Evolutionary conservation across 2,329 filamentous ascomycete species (phyloP), one percentile per base, ranked within the genome.

Genomic region (Aureobasidium sp.): DNA sequence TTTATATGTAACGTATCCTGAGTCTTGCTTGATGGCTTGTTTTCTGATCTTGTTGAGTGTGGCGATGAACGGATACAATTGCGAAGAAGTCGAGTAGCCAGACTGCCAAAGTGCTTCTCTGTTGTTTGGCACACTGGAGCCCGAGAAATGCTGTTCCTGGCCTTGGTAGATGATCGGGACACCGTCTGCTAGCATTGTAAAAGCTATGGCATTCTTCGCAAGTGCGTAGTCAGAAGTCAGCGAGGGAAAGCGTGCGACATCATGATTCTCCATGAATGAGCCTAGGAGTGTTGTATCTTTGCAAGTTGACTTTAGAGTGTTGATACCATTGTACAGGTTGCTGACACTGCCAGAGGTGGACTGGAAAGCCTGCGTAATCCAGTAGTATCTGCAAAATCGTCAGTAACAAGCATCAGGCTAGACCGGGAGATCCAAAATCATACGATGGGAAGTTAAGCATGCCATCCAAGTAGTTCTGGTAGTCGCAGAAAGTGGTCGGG

Each of bases 11-110:
- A 77, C 65, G 64, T 80, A 81, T 24, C 66, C 67, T 4, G 63
- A 61, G 50, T 77, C 75, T 7, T 68, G 66, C 5, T 62, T 64
- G 24, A 80, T 70, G 2, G 76, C 78, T 17, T 74, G 73, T 56
- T 74, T 76, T 12, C 79, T 76, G 33, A 79, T 69, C 24, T 67
- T 62, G 64, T 80, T 80, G 33, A 80, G 65, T 3, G 69, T 74
- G 4, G 71, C 64, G 37, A 72, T 64, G 70, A 74, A 44, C 70
- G 67, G 76, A 67, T 75, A 80, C 5, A 81, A 70, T 2, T 70
- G 69, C 1, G 73, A 65, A 6, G 68, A 62, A n/a, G 73, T 77
- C 56, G 77, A 68, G 68, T 78, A 80, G 2, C 67, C 69, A 2
- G 66, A 64, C 3, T 70, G 64, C 75, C 75, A 77, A 7, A 74